Percentiles rank a stretch among this genome's conserved stretches.
Evolutionary conservation across 805 yeast species (phyloP).

Genomic region (Saccharomyces kudriavzevii): DNA sequence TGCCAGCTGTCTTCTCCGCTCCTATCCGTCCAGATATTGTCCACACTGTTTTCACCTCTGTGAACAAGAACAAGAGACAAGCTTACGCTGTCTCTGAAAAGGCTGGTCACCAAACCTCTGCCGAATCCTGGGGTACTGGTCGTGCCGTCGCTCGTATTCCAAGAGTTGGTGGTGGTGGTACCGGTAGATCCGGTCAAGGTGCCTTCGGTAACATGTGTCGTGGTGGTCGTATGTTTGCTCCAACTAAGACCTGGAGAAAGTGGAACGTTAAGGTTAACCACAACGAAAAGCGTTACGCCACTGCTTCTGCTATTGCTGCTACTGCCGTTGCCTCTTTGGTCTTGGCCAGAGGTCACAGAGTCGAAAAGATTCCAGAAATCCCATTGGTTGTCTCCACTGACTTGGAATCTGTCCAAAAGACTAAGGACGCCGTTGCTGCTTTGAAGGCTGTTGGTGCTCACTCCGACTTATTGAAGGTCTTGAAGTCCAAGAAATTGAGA

Average conservation of each 20-base stretch:
- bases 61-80: constrained; percentile 99
- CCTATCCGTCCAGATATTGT: constrained; percentile 99
- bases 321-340: constrained; percentile 97
- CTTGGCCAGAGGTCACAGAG: constrained; percentile 99
- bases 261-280: constrained; percentile 99
- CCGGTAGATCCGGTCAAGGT: constrained; percentile 99
- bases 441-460: constrained; percentile 98
- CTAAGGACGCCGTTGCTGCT: constrained; percentile 97
- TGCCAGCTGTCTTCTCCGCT: constrained; percentile 98
- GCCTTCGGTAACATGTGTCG: constrained; percentile 99
- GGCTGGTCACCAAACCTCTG: constrained; percentile 99
- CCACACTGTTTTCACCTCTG: constrained; percentile 96
- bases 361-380: constrained; percentile 95
- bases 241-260: constrained; percentile 99
- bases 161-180: constrained; percentile 99
- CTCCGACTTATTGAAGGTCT: constrained; percentile 94
- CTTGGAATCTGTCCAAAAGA: constrained; percentile 86
- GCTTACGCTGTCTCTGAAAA: constrained; percentile 99
- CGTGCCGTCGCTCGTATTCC: constrained; percentile 99
- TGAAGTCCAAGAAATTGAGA: constrained; percentile 97
- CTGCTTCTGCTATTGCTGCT: constrained; percentile 99
- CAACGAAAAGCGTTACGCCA: constrained; percentile 99
- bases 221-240: constrained; percentile 99
- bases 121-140: constrained; percentile 99
- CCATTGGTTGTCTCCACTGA: constrained; percentile 95